phyloP scores from a whole-genome alignment of 2,329 filamentous ascomycete genomes.

The Cadophora sp. region DNA sequence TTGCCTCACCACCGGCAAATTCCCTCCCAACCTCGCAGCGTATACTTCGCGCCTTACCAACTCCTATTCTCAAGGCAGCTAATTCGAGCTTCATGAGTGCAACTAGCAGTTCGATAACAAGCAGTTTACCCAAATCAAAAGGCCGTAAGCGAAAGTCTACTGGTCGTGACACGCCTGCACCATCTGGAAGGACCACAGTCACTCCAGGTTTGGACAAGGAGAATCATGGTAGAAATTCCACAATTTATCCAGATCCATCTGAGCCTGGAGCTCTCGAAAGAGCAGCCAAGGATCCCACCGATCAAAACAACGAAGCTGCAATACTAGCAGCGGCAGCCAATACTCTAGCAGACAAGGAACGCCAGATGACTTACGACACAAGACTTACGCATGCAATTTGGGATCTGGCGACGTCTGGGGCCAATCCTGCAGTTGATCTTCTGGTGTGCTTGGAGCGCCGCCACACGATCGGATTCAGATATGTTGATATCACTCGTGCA shows the following conservation, averaged over 20 bases:
- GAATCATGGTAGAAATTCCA: slow-evolving; percentile 40
- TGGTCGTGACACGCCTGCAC: slow-evolving; percentile 47
- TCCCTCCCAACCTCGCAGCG: slow-evolving; percentile 91
- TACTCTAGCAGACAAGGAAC: slow-evolving; percentile 71
- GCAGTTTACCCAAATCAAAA: slow-evolving; percentile 72
- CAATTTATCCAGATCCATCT: slow-evolving; percentile 41
- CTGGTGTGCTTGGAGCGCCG: slow-evolving; percentile 90
- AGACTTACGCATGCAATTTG: slow-evolving; percentile 93
- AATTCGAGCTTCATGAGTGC: slow-evolving; percentile 96
- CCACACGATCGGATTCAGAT: slow-evolving; percentile 92
- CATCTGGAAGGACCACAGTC: slow-evolving; percentile 46
- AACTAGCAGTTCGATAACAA: slow-evolving; percentile 85
- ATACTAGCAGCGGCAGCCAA: slow-evolving; percentile 59
- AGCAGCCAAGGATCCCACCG: slow-evolving; percentile 38
- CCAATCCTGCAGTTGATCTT: slow-evolving; percentile 92
- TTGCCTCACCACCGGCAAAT: slow-evolving; percentile 78
- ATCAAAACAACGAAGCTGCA: slow-evolving; percentile 43
- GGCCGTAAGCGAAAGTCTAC: slow-evolving; percentile 67
- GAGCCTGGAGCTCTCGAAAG: slow-evolving; percentile 37
- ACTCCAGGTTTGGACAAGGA: slow-evolving; percentile 44
- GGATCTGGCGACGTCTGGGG: slow-evolving; percentile 88
- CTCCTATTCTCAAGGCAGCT: slow-evolving; percentile 88
- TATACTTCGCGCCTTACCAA: slow-evolving; percentile 87
- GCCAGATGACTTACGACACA: slow-evolving; percentile 78
- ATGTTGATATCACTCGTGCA: slow-evolving; percentile 90